Evolutionary conservation across 345 rosid genomes (phyloP).

Genomic region (Eucalyptus marginata): DNA sequence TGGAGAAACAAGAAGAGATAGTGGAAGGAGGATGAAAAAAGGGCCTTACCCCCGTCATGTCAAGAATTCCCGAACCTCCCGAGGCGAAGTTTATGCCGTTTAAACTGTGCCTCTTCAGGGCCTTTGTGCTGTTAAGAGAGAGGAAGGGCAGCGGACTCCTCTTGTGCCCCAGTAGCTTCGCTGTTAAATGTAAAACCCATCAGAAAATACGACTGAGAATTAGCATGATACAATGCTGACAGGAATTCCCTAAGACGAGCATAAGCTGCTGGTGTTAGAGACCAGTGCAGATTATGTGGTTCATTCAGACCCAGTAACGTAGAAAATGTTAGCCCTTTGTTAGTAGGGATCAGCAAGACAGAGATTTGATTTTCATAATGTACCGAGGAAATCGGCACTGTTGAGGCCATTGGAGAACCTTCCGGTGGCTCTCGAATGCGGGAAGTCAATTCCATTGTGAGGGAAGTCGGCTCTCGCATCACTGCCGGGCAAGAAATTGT

Average conservation of each 20-base stretch:
- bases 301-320: background rate
- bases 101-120: constrained; percentile 7
- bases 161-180: constrained; percentile 22
- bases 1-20: background rate
- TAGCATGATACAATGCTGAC: background rate
- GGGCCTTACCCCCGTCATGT: constrained; percentile 9
- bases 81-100: constrained; percentile 44
- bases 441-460: constrained; percentile 43
- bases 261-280: background rate
- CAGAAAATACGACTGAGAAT: background rate
- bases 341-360: background rate
- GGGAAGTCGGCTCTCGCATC: constrained; percentile 19
- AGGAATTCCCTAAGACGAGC: background rate
- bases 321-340: background rate
- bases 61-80: constrained; percentile 38
- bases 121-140: constrained; percentile 3
- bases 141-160: constrained; percentile 37
- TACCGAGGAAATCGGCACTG: constrained; percentile 43
- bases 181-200: background rate
- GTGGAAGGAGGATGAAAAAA: background rate
- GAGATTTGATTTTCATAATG: background rate
- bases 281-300: background rate
- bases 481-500: constrained; percentile 26
- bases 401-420: constrained; percentile 57
- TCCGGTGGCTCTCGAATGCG: constrained; percentile 29